Base-by-base conservation (phyloP, 495 filamentous ascomycete genomes). In the Hyphodiscus hymeniophilus region DNA sequence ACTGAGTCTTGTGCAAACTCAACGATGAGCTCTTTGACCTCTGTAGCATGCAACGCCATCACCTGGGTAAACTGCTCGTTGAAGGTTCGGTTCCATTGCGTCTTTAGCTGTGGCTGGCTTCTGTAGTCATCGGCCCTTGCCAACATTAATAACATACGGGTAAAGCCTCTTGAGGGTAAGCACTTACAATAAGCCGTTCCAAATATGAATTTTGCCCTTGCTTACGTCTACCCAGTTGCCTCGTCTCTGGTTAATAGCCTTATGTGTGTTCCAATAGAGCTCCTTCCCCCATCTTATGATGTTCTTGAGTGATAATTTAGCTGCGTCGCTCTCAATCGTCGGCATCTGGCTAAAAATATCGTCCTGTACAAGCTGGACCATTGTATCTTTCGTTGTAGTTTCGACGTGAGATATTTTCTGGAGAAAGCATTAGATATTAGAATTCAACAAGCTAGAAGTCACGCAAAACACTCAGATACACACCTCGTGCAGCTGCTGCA, bases 181-280 rank as follows among this genome's bases (percentile, higher is more conserved):
- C 18, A 42, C 49, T 46, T 43, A 52, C 50, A 52, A 31, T 16
- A 38, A 22, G 8, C 42, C 36, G 34, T 52, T 52, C 50, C 50
- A 52, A 15, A 30, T 47, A 17, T 47, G 38, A 1, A 35, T 17
- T 1, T n/a, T 16, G 3, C 38, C 30, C 31, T 52, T 52, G 3
- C 30, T 32, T 13, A 5, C 31, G 20, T 42, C 38, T 28, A 11
- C 35, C 42, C 36, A 52, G 2, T 42, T 13, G 1, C 50, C 50
- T 22, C 16, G 21, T 10, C 26, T 12, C 7, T 26, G 36, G 38
- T 52, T 52, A 15, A 42, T 28, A n/a, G 21, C 30, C 21, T 30
- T 3, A 38, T 52, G 50, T 13, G 50, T 52, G 13, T n/a, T 16
- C 50, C 50, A 52, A 10, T 42, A 38, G 3, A 38, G 3, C 2